Evolutionary conservation across 2,329 filamentous ascomycete species (phyloP).

Genomic region (Penicillium sp.): DNA sequence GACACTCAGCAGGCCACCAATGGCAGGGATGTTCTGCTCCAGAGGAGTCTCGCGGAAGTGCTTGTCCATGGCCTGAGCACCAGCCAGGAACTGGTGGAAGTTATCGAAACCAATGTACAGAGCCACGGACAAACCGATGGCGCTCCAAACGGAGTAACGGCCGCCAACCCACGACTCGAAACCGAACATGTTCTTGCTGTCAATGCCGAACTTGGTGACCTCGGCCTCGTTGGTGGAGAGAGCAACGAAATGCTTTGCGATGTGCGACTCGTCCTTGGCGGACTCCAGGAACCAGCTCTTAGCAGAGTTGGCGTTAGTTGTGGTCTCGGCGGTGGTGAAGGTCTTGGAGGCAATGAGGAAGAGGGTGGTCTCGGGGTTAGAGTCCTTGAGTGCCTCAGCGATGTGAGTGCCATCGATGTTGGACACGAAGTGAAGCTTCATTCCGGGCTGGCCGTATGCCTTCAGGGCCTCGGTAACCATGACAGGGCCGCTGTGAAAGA

Average conservation of each 20-base stretch:
- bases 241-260: slow-evolving; percentile 98
- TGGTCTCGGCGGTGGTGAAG: slow-evolving; percentile 97
- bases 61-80: slow-evolving; percentile 97
- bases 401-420: slow-evolving; percentile 99
- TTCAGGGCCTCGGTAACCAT: slow-evolving; percentile 99
- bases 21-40: slow-evolving; percentile 90
- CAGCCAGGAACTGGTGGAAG: slow-evolving; percentile 93
- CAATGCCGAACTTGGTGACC: slow-evolving; percentile 98
- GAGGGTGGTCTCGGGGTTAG: slow-evolving; percentile 96
- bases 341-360: slow-evolving; percentile 99
- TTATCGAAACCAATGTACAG: slow-evolving; percentile 97
- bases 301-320: slow-evolving; percentile 94
- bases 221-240: slow-evolving; percentile 94
- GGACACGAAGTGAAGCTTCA: slow-evolving; percentile 96
- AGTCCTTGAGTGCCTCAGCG: slow-evolving; percentile 84
- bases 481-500: slow-evolving; percentile 75
- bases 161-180: slow-evolving; percentile 99
- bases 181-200: slow-evolving; percentile 99
- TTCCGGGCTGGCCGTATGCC: slow-evolving; percentile 82
- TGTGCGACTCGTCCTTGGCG: slow-evolving; percentile 72
- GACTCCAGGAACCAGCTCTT: slow-evolving; percentile 94
- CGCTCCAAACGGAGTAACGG: slow-evolving; percentile 98
- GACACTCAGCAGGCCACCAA: slow-evolving; percentile 91
- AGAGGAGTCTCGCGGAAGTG: slow-evolving; percentile 92
- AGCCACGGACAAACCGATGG: slow-evolving; percentile 91